Evolutionary conservation across 2,329 filamentous ascomycete genomes (phyloP).

Genomic region (Lecanicillium sp.): DNA sequence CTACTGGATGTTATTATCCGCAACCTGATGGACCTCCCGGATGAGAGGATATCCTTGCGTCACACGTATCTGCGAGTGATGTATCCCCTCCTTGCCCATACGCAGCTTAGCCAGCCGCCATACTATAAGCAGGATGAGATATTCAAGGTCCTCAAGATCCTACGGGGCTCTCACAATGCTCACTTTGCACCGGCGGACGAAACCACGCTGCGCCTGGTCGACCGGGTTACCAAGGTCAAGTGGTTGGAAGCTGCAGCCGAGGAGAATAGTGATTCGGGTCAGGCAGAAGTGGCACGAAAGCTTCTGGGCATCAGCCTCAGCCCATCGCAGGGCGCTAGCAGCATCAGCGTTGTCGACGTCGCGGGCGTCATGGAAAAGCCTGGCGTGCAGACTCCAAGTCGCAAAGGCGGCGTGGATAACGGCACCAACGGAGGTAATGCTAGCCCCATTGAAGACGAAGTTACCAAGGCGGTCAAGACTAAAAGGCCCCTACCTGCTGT

Average conservation of each 20-base stretch:
- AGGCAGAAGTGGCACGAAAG: constrained; percentile 46
- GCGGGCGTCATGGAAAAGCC: constrained; percentile 76
- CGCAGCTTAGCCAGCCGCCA: constrained; percentile 76
- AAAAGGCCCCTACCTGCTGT: constrained; percentile 47
- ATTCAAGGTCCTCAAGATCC: constrained; percentile 62
- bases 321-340: constrained; percentile 58
- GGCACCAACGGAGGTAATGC: constrained; percentile 17
- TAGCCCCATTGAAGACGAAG: constrained; percentile 13
- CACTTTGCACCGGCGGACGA: constrained; percentile 78
- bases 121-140: constrained; percentile 91
- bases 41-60: constrained; percentile 67
- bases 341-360: constrained; percentile 68
- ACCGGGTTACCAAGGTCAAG: constrained; percentile 64
- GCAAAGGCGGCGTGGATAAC: constrained; percentile 31
- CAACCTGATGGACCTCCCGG: constrained; percentile 90
- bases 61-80: constrained; percentile 94
- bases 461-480: constrained; percentile 20
- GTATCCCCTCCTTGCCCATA: constrained; percentile 83
- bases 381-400: constrained; percentile 72
- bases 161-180: constrained; percentile 55
- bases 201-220: constrained; percentile 69
- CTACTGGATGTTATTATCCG: constrained; percentile 93
- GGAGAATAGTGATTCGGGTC: constrained; percentile 23
- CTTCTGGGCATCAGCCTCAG: constrained; percentile 66
- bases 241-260: constrained; percentile 51